Conservation (phyloP, 1,139 yeast species). For the Candida tropicalis region DNA sequence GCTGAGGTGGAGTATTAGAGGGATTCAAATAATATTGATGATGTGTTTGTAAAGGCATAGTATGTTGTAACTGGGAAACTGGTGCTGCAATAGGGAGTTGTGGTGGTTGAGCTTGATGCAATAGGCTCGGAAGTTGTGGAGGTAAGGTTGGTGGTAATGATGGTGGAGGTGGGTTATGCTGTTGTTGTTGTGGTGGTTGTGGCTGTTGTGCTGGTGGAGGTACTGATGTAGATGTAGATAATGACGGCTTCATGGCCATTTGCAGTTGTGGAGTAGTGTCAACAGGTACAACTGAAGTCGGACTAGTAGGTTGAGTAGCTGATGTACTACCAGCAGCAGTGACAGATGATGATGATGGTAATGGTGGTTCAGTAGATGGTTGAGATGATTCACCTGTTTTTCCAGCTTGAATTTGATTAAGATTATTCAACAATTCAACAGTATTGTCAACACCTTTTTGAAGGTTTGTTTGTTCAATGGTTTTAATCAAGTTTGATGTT, state of each 20-base stretch:
- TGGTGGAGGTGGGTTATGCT: too few species aligned
- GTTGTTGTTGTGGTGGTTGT: background rate
- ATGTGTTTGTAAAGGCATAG: background rate
- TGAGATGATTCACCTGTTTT: conserved; percentile 4
- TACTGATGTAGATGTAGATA: background rate
- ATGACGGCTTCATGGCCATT: background rate
- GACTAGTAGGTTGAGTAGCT: background rate
- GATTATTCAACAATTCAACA: conserved; percentile 20
- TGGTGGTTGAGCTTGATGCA: conserved; percentile 10
- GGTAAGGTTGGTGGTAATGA: background rate
- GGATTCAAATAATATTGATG: conserved; percentile 1
- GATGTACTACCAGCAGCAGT: conserved; percentile 1
- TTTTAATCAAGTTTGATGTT: conserved; percentile 19
- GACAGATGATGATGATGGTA: background rate
- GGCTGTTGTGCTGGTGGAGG: background rate
- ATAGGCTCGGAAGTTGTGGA: conserved; percentile 1
- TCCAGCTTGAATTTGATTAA: conserved; percentile 14
- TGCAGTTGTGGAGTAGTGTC: background rate
- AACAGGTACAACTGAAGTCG: background rate
- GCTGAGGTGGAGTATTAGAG: background rate
- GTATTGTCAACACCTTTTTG: conserved; percentile 22
- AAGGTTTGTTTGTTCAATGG: conserved; percentile 18
- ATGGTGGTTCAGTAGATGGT: conserved; percentile 8
- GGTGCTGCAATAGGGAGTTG: conserved; percentile 1
- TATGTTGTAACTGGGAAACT: background rate